These are phyloP conservation scores for Inga oerstediana DNA, from an alignment of 306 rosid genomes.

Conservation along the genomic window DNA sequence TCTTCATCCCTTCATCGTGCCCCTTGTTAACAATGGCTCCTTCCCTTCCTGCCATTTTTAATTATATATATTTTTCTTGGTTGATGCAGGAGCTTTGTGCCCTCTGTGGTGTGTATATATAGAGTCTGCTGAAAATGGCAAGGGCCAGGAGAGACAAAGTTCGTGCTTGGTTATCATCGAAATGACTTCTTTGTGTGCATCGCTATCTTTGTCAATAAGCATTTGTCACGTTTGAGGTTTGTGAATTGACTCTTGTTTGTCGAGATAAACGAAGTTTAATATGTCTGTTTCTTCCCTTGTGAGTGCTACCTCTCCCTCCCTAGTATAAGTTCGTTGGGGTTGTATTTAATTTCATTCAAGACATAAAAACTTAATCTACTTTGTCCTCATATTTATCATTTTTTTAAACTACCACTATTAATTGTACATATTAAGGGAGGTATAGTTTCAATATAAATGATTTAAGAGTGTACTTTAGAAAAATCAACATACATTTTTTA, in stretches of 20 bases:
- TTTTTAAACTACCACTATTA: too few relatives aligned
- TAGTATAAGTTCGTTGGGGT: too few relatives aligned
- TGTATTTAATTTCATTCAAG: too few relatives aligned
- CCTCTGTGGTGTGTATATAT: slow-evolving; percentile 17
- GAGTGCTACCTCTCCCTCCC: too few relatives aligned
- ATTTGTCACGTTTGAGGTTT: slow-evolving; percentile 14
- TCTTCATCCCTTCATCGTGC: slow-evolving; percentile 64
- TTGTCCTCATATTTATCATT: too few relatives aligned
- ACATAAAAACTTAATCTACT: too few relatives aligned
- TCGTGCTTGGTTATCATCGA: slow-evolving; percentile 49
- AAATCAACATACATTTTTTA: too few relatives aligned
- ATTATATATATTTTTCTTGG: background rate
- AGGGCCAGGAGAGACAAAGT: slow-evolving; percentile 21
- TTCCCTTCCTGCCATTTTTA: slow-evolving; percentile 66
- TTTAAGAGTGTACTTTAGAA: too few relatives aligned
- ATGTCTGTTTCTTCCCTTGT: background rate
- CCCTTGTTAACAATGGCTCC: slow-evolving; percentile 79
- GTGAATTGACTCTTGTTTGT: background rate
- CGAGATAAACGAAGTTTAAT: slow-evolving; percentile 2
- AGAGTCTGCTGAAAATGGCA: background rate
- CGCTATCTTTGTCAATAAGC: slow-evolving; percentile 44
- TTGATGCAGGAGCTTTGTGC: slow-evolving; percentile 13
- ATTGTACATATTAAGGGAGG: too few relatives aligned
- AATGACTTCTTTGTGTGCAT: slow-evolving; percentile 36
- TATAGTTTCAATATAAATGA: too few relatives aligned